phyloP scores from a whole-genome alignment of 2,329 filamentous ascomycete genomes.

The Trichoderma breve region DNA sequence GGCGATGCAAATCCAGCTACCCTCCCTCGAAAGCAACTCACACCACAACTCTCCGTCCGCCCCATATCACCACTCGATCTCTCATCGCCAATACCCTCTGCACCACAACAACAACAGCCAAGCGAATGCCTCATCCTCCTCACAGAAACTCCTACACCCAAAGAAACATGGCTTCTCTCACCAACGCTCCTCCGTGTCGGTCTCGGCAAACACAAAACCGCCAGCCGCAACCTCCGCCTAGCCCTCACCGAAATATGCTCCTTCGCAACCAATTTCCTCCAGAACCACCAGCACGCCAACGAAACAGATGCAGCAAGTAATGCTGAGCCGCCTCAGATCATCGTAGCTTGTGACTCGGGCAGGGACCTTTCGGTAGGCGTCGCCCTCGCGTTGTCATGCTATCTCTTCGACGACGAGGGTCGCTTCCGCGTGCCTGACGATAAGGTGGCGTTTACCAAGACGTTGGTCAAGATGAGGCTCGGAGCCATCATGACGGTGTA shows the following conservation, averaged over 20 bases:
- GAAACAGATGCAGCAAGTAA: not conserved
- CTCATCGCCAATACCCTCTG: not conserved
- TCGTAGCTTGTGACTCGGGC: conserved; percentile 73
- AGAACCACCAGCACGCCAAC: not conserved
- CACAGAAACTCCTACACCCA: conserved; percentile 42
- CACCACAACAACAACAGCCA: not conserved
- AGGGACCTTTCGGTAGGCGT: conserved; percentile 78
- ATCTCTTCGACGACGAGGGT: conserved; percentile 67
- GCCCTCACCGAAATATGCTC: conserved; percentile 62
- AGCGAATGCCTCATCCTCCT: conserved; percentile 44
- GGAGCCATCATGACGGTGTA: conserved; percentile 79
- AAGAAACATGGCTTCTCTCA: conserved; percentile 41
- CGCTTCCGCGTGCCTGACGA: conserved; percentile 30
- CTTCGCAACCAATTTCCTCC: conserved; percentile 49
- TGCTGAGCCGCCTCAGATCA: conserved; percentile 30
- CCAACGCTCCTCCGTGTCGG: conserved; percentile 54
- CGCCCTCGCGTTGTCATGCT: conserved; percentile 72
- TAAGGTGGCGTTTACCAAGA: conserved; percentile 60
- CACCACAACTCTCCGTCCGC: conserved; percentile 39
- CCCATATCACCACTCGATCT: conserved; percentile 30
- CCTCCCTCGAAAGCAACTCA: conserved; percentile 31
- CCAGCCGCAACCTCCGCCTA: conserved; percentile 76
- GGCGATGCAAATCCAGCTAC: not conserved
- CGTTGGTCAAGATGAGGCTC: conserved; percentile 71
- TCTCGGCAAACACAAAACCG: conserved; percentile 70